Percentiles rank a stretch among this genome's conserved stretches.
These are phyloP conservation scores for Nigrospora sphaerica DNA, from an alignment of 2,329 filamentous ascomycete genomes.

Conservation along the genomic window DNA sequence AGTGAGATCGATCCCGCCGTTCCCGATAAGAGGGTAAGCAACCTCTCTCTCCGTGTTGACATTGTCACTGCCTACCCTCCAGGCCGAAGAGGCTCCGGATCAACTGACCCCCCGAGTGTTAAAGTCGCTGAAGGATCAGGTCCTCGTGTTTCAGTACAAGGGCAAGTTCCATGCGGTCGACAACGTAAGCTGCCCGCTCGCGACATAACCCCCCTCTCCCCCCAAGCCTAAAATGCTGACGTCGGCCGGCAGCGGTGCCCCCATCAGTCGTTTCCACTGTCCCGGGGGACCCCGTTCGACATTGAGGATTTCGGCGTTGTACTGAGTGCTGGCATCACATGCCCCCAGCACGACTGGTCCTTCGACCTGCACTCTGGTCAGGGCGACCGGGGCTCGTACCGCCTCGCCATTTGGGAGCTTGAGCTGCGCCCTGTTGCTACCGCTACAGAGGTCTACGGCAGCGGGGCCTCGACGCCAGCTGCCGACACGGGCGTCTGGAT, in stretches of 20 bases:
- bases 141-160: slow-evolving; percentile 58
- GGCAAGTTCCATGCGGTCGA: slow-evolving; percentile 61
- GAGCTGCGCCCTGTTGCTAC: slow-evolving; percentile 34
- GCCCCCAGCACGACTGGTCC: slow-evolving; percentile 65
- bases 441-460: background rate
- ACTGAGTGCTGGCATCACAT: slow-evolving; percentile 55
- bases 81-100: too few species aligned
- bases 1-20: slow-evolving; percentile 22
- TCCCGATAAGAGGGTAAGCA: background rate
- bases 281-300: slow-evolving; percentile 55
- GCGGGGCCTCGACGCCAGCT: background rate
- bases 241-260: slow-evolving; percentile 50
- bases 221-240: background rate
- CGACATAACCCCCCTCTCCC: background rate
- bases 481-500: slow-evolving; percentile 19
- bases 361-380: slow-evolving; percentile 61
- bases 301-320: slow-evolving; percentile 66
- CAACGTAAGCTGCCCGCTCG: slow-evolving; percentile 42
- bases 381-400: slow-evolving; percentile 56
- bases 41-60: too few species aligned
- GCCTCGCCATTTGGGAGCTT: slow-evolving; percentile 56
- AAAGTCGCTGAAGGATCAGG: slow-evolving; percentile 44
- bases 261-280: slow-evolving; percentile 60
- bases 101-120: slow-evolving; percentile 9
- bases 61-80: too few species aligned